Evolutionary conservation across 306 rosid genomes (phyloP).

Genomic region (Lathyrus oleraceus): DNA sequence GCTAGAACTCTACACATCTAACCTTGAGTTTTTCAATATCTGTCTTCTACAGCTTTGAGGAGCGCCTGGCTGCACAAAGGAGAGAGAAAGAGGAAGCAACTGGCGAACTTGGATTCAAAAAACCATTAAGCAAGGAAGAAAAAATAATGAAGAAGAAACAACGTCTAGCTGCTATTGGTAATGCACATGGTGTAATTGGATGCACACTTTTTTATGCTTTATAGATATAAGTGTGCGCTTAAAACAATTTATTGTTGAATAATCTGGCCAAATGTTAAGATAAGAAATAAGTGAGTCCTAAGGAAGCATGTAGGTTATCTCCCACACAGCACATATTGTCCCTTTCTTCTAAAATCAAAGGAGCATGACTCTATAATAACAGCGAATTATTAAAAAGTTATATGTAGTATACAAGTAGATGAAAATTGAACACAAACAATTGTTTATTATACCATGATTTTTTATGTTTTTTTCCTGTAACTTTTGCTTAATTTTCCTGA

Average conservation of each 20-base stretch:
- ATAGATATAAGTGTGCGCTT: conserved; percentile 8
- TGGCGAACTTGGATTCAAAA: conserved; percentile 86
- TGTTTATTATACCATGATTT: neutral
- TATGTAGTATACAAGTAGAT: neutral
- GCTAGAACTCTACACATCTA: conserved; percentile 23
- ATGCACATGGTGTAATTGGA: conserved; percentile 35
- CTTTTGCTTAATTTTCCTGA: neutral
- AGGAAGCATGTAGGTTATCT: conserved; percentile 13
- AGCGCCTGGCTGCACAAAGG: conserved; percentile 93
- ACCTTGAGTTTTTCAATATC: conserved; percentile 24
- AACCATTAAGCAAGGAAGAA: conserved; percentile 90
- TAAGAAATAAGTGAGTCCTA: neutral
- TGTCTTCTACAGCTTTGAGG: conserved; percentile 75
- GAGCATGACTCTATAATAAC: conserved; percentile 4
- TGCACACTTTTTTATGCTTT: conserved; percentile 18
- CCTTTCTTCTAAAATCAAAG: neutral
- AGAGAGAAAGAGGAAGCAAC: conserved; percentile 72
- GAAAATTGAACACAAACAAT: conserved; percentile 7
- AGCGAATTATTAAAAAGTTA: neutral
- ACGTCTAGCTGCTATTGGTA: conserved; percentile 98
- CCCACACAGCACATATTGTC: conserved; percentile 11
- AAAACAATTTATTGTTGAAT: conserved; percentile 18
- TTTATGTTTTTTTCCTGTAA: neutral
- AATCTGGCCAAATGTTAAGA: neutral
- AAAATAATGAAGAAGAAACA: conserved; percentile 80